Evolutionary conservation across 306 rosid species (phyloP), one percentile per base, ranked within the genome.

Genomic region (Comarum palustre): DNA sequence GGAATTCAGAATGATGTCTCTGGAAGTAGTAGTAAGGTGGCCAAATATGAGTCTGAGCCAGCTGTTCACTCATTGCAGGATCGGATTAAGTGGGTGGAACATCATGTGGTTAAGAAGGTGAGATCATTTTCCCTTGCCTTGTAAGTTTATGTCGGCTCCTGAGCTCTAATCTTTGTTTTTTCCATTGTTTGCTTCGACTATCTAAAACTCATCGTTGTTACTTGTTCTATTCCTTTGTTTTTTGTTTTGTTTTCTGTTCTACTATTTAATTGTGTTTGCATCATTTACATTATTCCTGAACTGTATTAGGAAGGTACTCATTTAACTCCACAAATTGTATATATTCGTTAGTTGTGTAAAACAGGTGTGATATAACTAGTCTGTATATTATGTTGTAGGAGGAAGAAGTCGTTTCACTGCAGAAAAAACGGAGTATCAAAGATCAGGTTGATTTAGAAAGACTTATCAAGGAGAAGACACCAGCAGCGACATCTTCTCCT

Each of bases 41-140:
- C 84, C 20, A 86, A 84, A 75, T 61, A 87, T 48, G 93, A 87
- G 78, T 63, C 87, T 20, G 87, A 79, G 75, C 82, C 80, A 69
- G 69, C 69, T 52, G 85, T 72, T 52, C 57, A 68, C 55, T 81
- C 90, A 69, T 79, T 82, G 78, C 90, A 73, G 78, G 91, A 88
- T 73, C 89, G 66, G 62, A 42, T 78, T 17, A 86, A 88, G 80
- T 73, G 81, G 86, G 80, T 77, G 25, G 97, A 89, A 77, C 86
- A 80, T 77, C 87, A 85, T 48, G 85, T 80, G 69, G 84, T 80
- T 67, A 85, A 80, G 82, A 87, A 87, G 94, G 94, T 89, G 75
- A 68, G 65, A 70, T 4, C 34, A 10, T 27, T 17, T 69, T 27
- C 11, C 55, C 54, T 41, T 62, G 67, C 46, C 11, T 62, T 31